Base-by-base conservation (phyloP, 1,284 basidiomycete genomes). In the Xerocomus amazonicus region DNA sequence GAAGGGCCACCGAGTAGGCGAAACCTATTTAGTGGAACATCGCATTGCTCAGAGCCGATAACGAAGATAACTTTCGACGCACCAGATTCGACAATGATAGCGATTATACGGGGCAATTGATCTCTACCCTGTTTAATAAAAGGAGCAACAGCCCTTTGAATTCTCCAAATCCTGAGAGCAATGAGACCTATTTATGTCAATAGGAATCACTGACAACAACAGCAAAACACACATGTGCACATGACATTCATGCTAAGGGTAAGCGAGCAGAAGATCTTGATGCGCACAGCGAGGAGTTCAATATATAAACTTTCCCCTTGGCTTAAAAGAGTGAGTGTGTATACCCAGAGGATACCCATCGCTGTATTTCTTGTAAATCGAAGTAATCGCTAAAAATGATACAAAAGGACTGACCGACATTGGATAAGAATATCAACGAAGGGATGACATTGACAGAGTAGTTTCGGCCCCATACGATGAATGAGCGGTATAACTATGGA, bases 401-500 rank as follows among this genome's bases (percentile, higher is more conserved):
- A 23, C 34, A 43, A 28, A 28, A 31, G 6, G 9, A 34, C 47
- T 44, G 16, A 56, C 60, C 58, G 6, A 55, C 50, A 27, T 61
- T 57, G 6, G 59, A 57, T 10, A 59, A 43, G 27, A 57, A 59
- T n/a, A 57, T 16, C 4, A 59, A 27, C 36, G 50, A 47, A 19
- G 56, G 56, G 27, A 57, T 27, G 9, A 33, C 2, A 14, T 29
- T 4, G 8, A 59, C 26, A 14, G 43, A 17, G 34, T 47, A 43
- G 12, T 14, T 51, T n/a, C 46, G 44, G n/a, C 52, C 50, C 62
- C 62, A 63, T 39, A 63, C 47, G 43, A 61, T 51, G 34, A 55
- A 64, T 3, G 48, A 41, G 9, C 62, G 62, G 33, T 64, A 64
- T n/a, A 63, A 41, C 61, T 65, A 17, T n/a, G 28, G 13, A 8